Base-by-base conservation (phyloP, 129 eudicot species). In the Artemisia argyi region DNA sequence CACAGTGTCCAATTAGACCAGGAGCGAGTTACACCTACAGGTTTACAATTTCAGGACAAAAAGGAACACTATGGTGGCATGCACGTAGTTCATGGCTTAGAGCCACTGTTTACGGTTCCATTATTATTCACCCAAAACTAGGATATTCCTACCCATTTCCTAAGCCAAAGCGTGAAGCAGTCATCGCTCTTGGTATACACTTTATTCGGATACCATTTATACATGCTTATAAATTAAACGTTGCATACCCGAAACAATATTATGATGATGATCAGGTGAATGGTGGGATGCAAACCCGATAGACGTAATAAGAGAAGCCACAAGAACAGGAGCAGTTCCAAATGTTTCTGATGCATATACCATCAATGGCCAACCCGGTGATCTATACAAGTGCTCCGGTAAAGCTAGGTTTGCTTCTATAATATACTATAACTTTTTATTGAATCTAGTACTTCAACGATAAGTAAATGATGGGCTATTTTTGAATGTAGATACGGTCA, bases 51-150 rank as follows among this genome's bases (percentile, higher is more conserved):
- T 79, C 80, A 60, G 96, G 96, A 35, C 96, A 93, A 72, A 92
- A 89, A 84, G 98, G 98, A 32, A 93, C 97, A 9, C 76, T 92
- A 0, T 92, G 98, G 98, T 93, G 98, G 98, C 96, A 93, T 59
- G 97, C 96, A 11, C 97, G 89, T 74, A 92, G 97, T 78, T 92
- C 98, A 16, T 93, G 96, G 96, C 77, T 89, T 56, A 81, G 98
- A 73, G 96, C 98, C 72, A 93, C 98, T 2, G 95, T 93, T 28
- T 93, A 93, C 70, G 96, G 98, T 64, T 90, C 95, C 72, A 55
- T 93, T 0, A 75, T 93, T 42, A 85, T 93, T 77, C 95, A 72
- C 71, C 98, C 98, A 3, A 83, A 72, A 75, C 26, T 78, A 80
- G 96, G 92, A 64, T 82, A 77, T 3, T 71, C 95, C 7, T 89